Percentiles rank a stretch among this genome's conserved stretches.
These are phyloP conservation scores for Coccomyxa sp. DNA, from an alignment of 139 green algal genomes.

Conservation along the genomic window DNA sequence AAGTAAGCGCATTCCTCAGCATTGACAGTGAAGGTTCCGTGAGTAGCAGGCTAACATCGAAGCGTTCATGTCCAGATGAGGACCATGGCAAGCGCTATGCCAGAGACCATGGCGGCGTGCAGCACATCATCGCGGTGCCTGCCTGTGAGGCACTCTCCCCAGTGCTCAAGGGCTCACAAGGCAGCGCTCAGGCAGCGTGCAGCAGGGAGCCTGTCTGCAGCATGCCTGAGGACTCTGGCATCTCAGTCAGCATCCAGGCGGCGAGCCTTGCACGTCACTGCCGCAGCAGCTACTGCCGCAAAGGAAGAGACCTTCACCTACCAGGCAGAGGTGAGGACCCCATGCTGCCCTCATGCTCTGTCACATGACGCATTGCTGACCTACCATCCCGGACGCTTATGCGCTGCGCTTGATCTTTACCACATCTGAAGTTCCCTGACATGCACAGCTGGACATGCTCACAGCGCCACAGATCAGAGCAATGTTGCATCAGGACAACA, in stretches of 20 bases:
- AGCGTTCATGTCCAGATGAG: too few species aligned
- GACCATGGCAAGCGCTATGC: too few species aligned
- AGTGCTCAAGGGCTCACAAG: too few species aligned
- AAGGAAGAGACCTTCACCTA: slow-evolving; percentile 43
- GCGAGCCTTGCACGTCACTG: background rate
- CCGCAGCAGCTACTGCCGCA: background rate
- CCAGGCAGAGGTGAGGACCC: slow-evolving; percentile 35
- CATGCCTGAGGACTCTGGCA: background rate
- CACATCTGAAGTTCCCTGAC: background rate
- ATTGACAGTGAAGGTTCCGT: too few species aligned
- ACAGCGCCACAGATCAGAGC: background rate
- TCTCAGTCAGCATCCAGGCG: background rate
- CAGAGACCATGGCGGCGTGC: too few species aligned
- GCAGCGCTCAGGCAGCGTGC: too few species aligned
- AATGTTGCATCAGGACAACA: background rate
- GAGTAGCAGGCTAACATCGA: too few species aligned
- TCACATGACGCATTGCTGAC: background rate
- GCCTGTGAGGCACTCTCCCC: background rate
- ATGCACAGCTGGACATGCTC: background rate
- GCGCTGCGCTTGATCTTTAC: background rate
- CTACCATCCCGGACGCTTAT: background rate
- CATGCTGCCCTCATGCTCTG: background rate
- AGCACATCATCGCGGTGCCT: background rate
- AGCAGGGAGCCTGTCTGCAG: background rate
- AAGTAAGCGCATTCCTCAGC: too few species aligned